phyloP scores from a whole-genome alignment of 148 eudicot species.

The Persicaria maculosa region DNA sequence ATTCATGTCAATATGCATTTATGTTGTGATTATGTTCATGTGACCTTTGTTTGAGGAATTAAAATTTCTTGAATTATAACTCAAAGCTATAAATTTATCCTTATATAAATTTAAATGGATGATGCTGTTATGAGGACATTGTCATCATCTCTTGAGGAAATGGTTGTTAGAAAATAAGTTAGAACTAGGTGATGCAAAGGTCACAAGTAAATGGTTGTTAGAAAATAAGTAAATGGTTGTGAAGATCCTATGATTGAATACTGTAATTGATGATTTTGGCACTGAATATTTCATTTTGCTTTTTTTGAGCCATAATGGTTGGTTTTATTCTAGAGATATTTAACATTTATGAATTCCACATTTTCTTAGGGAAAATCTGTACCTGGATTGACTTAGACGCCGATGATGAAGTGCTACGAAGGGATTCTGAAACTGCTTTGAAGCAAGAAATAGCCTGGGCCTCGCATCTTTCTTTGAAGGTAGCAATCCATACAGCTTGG shows the following conservation, averaged over 20 bases:
- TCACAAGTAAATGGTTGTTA: too few species aligned
- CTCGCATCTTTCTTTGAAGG: conserved; percentile 95
- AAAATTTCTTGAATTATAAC: too few species aligned
- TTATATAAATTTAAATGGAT: too few species aligned
- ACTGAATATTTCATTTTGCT: background rate
- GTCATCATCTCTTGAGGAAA: too few species aligned
- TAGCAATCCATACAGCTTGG: conserved; percentile 8
- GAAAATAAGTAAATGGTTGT: too few species aligned
- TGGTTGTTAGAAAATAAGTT: too few species aligned
- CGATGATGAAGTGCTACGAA: conserved; percentile 59
- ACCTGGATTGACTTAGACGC: conserved; percentile 98
- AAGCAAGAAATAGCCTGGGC: conserved; percentile 97
- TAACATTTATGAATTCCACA: background rate
- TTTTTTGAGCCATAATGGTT: background rate
- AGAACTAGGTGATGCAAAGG: too few species aligned
- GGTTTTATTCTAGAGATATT: background rate
- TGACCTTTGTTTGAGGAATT: too few species aligned
- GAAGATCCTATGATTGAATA: background rate
- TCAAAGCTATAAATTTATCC: too few species aligned
- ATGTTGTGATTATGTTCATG: too few species aligned
- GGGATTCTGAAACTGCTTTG: conserved; percentile 69
- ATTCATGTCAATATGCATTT: too few species aligned
- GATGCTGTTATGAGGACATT: too few species aligned
- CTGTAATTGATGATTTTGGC: background rate
- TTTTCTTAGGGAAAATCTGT: conserved; percentile 68